phyloP scores from a whole-genome alignment of 1,284 basidiomycete species.

The Melampsora americana region DNA sequence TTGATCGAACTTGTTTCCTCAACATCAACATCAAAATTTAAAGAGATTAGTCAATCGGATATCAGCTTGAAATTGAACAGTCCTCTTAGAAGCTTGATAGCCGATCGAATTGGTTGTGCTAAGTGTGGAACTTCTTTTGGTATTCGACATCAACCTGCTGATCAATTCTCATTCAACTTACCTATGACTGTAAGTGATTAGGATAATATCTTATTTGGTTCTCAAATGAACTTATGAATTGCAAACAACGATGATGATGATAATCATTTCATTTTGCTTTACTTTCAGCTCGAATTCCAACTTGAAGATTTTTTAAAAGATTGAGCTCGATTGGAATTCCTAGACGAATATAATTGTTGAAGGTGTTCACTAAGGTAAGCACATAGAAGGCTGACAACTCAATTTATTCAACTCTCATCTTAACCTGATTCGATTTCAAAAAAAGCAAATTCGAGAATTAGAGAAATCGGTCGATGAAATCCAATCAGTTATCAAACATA shows the following conservation, averaged over 20 bases:
- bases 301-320: conserved; percentile 72
- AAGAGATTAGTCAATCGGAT: neutral
- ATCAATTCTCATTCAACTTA: conserved; percentile 73
- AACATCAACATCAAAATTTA: neutral
- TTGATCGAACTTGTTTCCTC: neutral
- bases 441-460: neutral
- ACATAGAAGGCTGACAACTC: conserved; percentile 54
- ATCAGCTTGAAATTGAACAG: conserved; percentile 39
- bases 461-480: neutral
- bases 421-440: neutral
- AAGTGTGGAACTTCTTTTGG: conserved; percentile 81
- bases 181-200: conserved; percentile 58
- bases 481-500: neutral
- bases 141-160: conserved; percentile 78
- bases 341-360: conserved; percentile 76
- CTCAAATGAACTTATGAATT: too few relatives aligned
- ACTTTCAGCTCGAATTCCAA: neutral
- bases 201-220: too few relatives aligned
- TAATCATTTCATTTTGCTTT: neutral
- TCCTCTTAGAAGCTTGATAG: conserved; percentile 72
- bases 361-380: conserved; percentile 75
- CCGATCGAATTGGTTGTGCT: conserved; percentile 73
- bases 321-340: conserved; percentile 72
- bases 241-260: too few relatives aligned
- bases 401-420: neutral